Base-by-base conservation (phyloP, 306 rosid species). In the Vicia faba region DNA sequence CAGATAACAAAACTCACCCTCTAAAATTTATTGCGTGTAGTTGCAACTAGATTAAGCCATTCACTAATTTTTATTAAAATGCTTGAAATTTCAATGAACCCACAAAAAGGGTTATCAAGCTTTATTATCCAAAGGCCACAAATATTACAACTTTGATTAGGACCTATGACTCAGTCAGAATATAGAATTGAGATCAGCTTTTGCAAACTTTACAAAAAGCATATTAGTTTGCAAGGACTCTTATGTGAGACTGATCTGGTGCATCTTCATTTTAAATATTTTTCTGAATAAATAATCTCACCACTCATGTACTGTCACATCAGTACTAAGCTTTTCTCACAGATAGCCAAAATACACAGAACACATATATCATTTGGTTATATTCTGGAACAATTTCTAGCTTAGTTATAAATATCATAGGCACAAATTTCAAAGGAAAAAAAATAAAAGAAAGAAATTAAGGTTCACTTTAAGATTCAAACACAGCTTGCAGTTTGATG, bases 171-270 rank as follows among this genome's bases (percentile, higher is more conserved):
- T 12, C 46, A 3, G 36, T 46, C 7, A 14, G 11, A 46, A 14
- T 6, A 15, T 45, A 45, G 51, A 45, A 14, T 8, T 46, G 19
- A 46, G 7, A 46, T 15, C 20, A 0, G 11, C 23, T 19, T 46
- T 5, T 7, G 53, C 53, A 46, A 46, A 15, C 3, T 14, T 18
- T 46, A 46, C 1, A 8, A 15, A 15, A 19, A 46, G 73, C 19
- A 69, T 39, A 3, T 68, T 43, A 26, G 44, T 41, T 69, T 69
- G 66, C 57, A 43, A 69, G 33, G 57, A 57, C 35, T 44, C 54
- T 28, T 53, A 51, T 20, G 31, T 48, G n/a, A 67, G 61, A 55
- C 38, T 45, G 20, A 50, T 46, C 15, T 46, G 63, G 70, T 39
- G 20, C 28, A 16, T 45, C 39, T 11, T 61, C 53, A 61, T 14